phyloP scores from a whole-genome alignment of 2,329 filamentous ascomycete species.

The Orbilia ellipsospora region DNA sequence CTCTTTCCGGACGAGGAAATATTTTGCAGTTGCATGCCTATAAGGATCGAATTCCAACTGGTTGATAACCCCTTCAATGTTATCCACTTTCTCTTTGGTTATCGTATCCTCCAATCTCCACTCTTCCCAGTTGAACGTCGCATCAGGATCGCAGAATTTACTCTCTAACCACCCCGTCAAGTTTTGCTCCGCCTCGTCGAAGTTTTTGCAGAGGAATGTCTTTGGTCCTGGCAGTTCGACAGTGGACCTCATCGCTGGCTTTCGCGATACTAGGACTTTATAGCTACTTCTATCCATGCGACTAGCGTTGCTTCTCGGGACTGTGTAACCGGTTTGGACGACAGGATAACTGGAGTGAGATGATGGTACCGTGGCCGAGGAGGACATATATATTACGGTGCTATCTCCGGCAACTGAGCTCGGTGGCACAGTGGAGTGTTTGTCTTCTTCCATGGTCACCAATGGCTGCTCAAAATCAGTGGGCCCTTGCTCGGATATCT shows the following conservation, averaged over 20 bases:
- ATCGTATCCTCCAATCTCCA: constrained; percentile 6
- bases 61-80: not conserved
- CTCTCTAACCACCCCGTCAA: not conserved
- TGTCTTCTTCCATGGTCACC: too few species aligned
- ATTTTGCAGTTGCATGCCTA: not conserved
- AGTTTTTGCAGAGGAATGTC: constrained; percentile 3
- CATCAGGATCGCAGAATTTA: not conserved
- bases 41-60: constrained; percentile 5
- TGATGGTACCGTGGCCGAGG: too few species aligned
- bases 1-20: not conserved
- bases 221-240: not conserved
- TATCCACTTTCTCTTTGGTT: not conserved
- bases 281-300: not conserved
- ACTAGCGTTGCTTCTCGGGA: too few species aligned
- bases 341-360: too few species aligned
- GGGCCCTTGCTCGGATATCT: too few species aligned
- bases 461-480: too few species aligned
- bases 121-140: constrained; percentile 5
- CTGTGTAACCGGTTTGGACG: too few species aligned
- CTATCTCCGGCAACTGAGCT: too few species aligned
- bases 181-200: not conserved
- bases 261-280: not conserved
- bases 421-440: too few species aligned
- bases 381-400: too few species aligned
- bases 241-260: not conserved